Conservation (phyloP, 768 basidiomycete species). For the Epithele typhae region DNA sequence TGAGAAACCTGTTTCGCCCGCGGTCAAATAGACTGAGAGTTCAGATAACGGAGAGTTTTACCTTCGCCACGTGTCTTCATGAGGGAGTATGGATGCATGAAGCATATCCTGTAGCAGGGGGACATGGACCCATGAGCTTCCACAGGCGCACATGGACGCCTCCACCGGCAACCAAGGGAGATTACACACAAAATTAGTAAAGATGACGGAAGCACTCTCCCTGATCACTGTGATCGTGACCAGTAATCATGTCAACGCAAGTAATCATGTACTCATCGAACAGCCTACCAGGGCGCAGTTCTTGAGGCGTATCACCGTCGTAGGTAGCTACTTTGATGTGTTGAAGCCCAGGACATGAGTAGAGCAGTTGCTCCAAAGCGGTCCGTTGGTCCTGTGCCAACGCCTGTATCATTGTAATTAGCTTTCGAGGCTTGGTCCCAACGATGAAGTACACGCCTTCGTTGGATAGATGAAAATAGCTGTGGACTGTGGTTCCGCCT, state of each 20-base stretch:
- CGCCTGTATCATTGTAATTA: slow-evolving; percentile 43
- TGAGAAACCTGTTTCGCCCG: slow-evolving; percentile 61
- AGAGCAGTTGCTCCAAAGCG: slow-evolving; percentile 65
- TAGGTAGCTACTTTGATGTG: slow-evolving; percentile 64
- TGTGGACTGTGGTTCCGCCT: slow-evolving; percentile 55
- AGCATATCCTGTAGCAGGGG: slow-evolving; percentile 61
- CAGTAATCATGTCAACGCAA: no score
- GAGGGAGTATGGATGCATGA: slow-evolving; percentile 79
- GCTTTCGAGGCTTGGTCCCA: neutral
- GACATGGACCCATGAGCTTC: neutral
- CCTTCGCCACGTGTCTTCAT: slow-evolving; percentile 83
- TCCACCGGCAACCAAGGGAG: neutral
- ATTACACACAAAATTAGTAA: slow-evolving; percentile 78
- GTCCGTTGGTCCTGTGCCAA: slow-evolving; percentile 84
- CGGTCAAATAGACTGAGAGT: slow-evolving; percentile 5
- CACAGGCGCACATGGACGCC: slow-evolving; percentile 4
- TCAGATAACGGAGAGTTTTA: slow-evolving; percentile 21
- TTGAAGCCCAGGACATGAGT: slow-evolving; percentile 55
- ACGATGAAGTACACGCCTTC: slow-evolving; percentile 43
- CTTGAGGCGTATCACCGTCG: slow-evolving; percentile 83
- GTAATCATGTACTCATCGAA: no score
- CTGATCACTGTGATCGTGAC: slow-evolving; percentile 45
- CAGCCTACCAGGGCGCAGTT: slow-evolving; percentile 50
- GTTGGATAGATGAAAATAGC: slow-evolving; percentile 89
- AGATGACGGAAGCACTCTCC: slow-evolving; percentile 71